Percentiles rank a stretch among this genome's conserved stretches.
Evolutionary conservation across 306 rosid species (phyloP).

Genomic region (Oxytropis ochrocephala): DNA sequence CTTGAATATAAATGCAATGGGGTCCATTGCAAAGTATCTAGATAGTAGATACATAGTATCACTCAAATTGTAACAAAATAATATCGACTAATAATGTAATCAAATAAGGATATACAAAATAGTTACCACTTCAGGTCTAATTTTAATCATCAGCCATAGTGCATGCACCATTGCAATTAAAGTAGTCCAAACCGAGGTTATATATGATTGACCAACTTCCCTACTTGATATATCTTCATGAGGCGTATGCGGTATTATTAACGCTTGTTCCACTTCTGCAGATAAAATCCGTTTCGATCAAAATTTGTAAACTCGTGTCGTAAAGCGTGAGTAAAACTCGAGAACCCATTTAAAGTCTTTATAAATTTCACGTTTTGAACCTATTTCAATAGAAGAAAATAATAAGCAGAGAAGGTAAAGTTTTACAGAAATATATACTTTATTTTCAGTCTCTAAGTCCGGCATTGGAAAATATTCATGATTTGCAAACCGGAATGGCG

Average conservation of each 20-base stretch:
- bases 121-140: constrained; percentile 98
- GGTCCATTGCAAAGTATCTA: no score
- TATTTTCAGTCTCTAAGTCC: no score
- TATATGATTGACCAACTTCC: constrained; percentile 92
- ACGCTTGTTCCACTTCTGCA: constrained; percentile 56
- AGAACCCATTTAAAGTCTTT: background rate
- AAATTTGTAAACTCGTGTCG: constrained; percentile 6
- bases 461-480: no score
- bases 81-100: no score
- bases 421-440: no score
- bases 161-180: constrained; percentile 59
- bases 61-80: no score
- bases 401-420: no score
- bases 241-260: constrained; percentile 56
- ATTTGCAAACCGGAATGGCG: no score
- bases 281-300: constrained; percentile 10
- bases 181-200: constrained; percentile 89
- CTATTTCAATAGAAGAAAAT: no score
- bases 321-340: constrained; percentile 14
- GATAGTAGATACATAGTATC: no score
- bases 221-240: constrained; percentile 84
- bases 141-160: constrained; percentile 70
- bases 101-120: no score
- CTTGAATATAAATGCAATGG: no score
- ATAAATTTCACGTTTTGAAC: background rate